A percentile compares a stretch with the other conserved stretches of the same genome.
phyloP scores from a whole-genome alignment of 2,329 filamentous ascomycete species.

The Colletotrichum graminicola region DNA sequence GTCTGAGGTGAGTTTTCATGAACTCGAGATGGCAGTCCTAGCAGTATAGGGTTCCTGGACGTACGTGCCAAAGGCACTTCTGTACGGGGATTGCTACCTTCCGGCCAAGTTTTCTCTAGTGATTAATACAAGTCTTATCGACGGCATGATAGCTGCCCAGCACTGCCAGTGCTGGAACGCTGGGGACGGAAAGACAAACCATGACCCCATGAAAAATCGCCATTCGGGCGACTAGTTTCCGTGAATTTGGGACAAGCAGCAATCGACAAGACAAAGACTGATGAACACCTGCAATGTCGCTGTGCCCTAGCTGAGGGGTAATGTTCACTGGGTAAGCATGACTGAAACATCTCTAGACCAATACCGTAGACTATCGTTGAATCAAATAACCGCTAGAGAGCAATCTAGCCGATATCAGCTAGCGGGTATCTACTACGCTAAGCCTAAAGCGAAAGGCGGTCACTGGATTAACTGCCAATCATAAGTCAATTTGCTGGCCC shows the following conservation, averaged over 20 bases:
- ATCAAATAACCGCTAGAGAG: too few relatives aligned
- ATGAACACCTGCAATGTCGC: too few relatives aligned
- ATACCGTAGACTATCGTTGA: too few relatives aligned
- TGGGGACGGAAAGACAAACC: background rate
- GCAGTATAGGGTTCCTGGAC: background rate
- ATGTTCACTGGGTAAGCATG: too few relatives aligned
- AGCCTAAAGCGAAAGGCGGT: too few relatives aligned
- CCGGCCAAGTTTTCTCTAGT: background rate
- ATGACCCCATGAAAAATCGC: background rate
- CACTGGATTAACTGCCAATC: too few relatives aligned
- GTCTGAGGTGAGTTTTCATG: background rate
- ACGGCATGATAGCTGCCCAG: too few relatives aligned
- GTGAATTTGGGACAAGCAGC: background rate
- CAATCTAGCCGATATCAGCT: too few relatives aligned
- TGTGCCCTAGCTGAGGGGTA: background rate
- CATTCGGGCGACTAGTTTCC: background rate
- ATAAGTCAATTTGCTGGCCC: too few relatives aligned
- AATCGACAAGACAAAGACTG: background rate
- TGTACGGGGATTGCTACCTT: background rate
- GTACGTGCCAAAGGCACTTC: too few relatives aligned
- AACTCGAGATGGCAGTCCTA: conserved; percentile 12
- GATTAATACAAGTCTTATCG: background rate
- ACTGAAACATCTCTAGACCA: background rate
- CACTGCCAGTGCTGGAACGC: background rate
- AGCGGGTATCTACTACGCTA: too few relatives aligned